Base-by-base conservation (phyloP, 139 green algal species). In the Micromonas pusilla region DNA sequence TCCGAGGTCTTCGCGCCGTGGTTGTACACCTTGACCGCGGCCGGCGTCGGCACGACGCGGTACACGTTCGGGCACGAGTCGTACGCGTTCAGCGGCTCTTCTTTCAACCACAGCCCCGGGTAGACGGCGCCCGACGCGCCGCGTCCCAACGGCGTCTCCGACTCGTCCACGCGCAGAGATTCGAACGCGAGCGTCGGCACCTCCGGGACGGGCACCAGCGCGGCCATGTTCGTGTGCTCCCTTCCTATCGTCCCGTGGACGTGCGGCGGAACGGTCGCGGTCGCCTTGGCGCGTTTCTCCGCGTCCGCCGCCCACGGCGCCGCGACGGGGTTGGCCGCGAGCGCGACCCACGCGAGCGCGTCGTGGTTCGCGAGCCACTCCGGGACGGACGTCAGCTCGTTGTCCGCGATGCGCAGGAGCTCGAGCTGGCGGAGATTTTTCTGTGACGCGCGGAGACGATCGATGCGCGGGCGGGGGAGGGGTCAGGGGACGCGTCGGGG, bases 1-100 rank as follows among this genome's bases (percentile, higher is more conserved):
- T 78, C 72, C 19, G 39, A 68, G 16, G 72, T 78, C 28, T 66
- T 68, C 25, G 3, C 52, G 45, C 21, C 33, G 72, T 53, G 60
- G 30, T 32, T 63, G 53, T 78, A 78, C 72, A 70, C 52, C 53
- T 78, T 78, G 28, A 78, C 28, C n/a, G 72, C 72, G 9, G 52
- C 33, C 4, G 21, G 30, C n/a, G n/a, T n/a, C n/a, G n/a, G n/a
- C n/a, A n/a, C n/a, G n/a, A n/a, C n/a, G n/a, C n/a, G n/a, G n/a
- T n/a, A n/a, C n/a, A n/a, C n/a, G n/a, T n/a, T n/a, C n/a, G n/a
- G n/a, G n/a, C n/a, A n/a, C n/a, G n/a, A n/a, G n/a, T n/a, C n/a
- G n/a, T n/a, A n/a, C n/a, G n/a, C n/a, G n/a, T n/a, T n/a, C n/a
- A n/a, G n/a, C n/a, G n/a, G n/a, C n/a, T n/a, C n/a, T n/a, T n/a